Base-by-base conservation (phyloP, 1,139 yeast species). In the Scheffersomyces lignicola region DNA sequence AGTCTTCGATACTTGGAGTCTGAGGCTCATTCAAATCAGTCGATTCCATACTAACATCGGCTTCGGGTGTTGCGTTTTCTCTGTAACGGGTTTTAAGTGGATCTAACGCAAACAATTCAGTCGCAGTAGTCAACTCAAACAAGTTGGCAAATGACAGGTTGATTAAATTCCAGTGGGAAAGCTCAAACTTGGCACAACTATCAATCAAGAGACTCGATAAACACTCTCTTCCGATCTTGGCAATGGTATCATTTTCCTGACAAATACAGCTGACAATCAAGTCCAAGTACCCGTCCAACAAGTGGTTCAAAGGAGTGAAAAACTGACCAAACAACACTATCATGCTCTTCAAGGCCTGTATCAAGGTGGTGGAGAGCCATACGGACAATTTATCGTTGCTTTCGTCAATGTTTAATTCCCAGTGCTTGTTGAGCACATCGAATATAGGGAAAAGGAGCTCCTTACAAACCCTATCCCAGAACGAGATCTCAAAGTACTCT, bases 161-260 rank as follows among this genome's bases (percentile, higher is more conserved):
- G 18, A 90, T 69, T 52, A 76, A 65, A n/a, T 58, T 61, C 99
- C 99, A 94, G 47, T 94, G 94, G 3, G 60, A 62, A 9, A 62
- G 66, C 17, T 62, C 56, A 50, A 92, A 85, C 50, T 76, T 79
- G n/a, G 61, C 53, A 42, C 83, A 78, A 56, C 92, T 94, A 44
- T 85, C 85, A 20, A 82, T 64, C 41, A 92, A 73, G 43, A 92
- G 69, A 42, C 83, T 86, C 44, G 84, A 83, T 41, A 92, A 71
- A 57, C 98, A 90, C 8, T 92, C 80, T 51, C 95, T 78, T 14
- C 98, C 98, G 47, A 90, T 89, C 50, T 95, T 75, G 1, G 97
- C 95, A 49, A 94, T 90, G 0, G 97, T 89, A 51, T 92, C 98
- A 56, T 92, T 92, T 50, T 90, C 97, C 60, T 92, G 98, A 51